phyloP scores from a whole-genome alignment of 257 asterid genomes.

The Capsicum chinense region DNA sequence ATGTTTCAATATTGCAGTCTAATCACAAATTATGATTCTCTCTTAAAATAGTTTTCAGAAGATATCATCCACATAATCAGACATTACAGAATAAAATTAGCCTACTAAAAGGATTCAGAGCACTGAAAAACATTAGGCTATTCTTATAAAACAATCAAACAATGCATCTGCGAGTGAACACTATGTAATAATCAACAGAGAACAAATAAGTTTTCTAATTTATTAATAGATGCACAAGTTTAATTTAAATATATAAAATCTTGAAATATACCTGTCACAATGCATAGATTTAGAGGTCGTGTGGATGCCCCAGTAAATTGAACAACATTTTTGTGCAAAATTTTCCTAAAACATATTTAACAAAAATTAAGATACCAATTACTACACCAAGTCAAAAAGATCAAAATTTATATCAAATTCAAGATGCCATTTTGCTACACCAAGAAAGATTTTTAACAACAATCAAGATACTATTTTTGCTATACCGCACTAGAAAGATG shows the following conservation, averaged over 20 bases:
- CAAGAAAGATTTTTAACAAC: background rate
- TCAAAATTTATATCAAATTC: background rate
- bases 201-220: background rate
- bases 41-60: constrained; percentile 15
- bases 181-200: constrained; percentile 18
- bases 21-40: constrained; percentile 4
- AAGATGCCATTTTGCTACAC: background rate
- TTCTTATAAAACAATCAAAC: background rate
- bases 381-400: background rate
- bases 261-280: too few species aligned
- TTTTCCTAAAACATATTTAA: too few species aligned
- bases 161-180: background rate
- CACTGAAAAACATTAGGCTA: background rate
- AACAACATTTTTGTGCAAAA: too few species aligned
- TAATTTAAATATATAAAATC: too few species aligned
- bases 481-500: too few species aligned
- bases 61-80: background rate
- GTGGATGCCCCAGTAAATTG: too few species aligned
- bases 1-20: constrained; percentile 11
- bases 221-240: background rate
- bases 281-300: too few species aligned
- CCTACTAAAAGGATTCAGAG: constrained; percentile 13
- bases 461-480: too few species aligned
- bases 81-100: background rate
- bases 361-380: too few species aligned